These are phyloP conservation scores for Ampelomyces quisqualis DNA, from an alignment of 2,329 filamentous ascomycete genomes.

Conservation along the genomic window DNA sequence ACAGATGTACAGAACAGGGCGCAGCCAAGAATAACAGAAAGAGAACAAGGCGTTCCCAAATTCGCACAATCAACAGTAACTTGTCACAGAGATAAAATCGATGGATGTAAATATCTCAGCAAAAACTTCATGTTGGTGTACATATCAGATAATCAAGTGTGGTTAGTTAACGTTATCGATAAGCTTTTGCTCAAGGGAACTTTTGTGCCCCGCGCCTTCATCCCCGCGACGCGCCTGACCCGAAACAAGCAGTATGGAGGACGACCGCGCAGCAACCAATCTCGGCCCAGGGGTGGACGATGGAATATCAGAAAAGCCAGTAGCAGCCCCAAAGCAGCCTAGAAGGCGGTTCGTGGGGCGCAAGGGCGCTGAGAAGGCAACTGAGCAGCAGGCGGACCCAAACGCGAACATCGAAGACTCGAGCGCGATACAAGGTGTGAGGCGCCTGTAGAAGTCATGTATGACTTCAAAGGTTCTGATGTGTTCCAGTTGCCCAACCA, in stretches of 20 bases:
- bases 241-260: slow-evolving; percentile 61
- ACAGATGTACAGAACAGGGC: no score
- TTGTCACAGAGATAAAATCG: no score
- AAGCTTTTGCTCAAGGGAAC: background rate
- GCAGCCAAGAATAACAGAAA: no score
- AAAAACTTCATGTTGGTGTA: no score
- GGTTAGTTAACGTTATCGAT: background rate
- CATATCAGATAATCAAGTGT: no score
- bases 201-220: slow-evolving; percentile 5
- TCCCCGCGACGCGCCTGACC: background rate
- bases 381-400: slow-evolving; percentile 46
- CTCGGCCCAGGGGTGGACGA: slow-evolving; percentile 69
- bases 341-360: slow-evolving; percentile 91
- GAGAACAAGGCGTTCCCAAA: no score
- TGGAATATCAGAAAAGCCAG: slow-evolving; percentile 57
- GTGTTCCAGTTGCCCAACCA: slow-evolving; percentile 65
- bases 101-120: no score
- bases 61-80: no score
- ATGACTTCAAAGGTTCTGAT: no score
- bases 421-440: slow-evolving; percentile 68
- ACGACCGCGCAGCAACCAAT: slow-evolving; percentile 69
- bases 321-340: slow-evolving; percentile 64
- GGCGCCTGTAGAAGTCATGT: slow-evolving; percentile 14
- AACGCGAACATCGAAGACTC: slow-evolving; percentile 59
- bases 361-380: slow-evolving; percentile 64